phyloP scores from a whole-genome alignment of 169 alveolate genomes.

The Cyclospora cayetanensis region DNA sequence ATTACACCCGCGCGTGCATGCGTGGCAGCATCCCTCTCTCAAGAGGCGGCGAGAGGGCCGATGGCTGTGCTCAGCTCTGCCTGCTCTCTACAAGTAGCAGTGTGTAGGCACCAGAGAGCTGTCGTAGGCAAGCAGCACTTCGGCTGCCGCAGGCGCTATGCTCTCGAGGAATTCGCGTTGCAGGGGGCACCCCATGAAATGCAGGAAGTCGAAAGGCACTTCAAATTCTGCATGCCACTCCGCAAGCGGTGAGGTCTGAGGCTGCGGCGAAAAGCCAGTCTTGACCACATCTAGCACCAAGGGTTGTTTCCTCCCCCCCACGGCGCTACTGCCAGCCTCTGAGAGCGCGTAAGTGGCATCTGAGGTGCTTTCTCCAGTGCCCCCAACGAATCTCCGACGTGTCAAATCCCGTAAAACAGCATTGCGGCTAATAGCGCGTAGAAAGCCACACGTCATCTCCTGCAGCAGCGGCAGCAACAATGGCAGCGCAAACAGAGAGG shows the following conservation, averaged over 20 bases:
- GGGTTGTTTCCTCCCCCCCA: too few species aligned
- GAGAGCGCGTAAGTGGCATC: too few species aligned
- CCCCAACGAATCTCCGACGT: constrained; percentile 33
- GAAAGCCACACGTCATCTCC: constrained; percentile 19
- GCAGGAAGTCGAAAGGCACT: constrained; percentile 3
- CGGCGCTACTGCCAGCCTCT: too few species aligned
- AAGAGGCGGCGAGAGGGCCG: too few species aligned
- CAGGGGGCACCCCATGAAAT: not conserved
- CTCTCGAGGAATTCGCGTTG: not conserved
- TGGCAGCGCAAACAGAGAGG: not conserved
- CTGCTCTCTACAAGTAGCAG: too few species aligned
- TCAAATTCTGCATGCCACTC: not conserved
- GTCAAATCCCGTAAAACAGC: constrained; percentile 60
- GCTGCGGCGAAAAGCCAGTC: too few species aligned
- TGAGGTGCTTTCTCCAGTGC: too few species aligned
- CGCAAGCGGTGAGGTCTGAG: too few species aligned
- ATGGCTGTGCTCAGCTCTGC: too few species aligned
- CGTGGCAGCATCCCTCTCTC: too few species aligned
- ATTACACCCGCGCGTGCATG: too few species aligned
- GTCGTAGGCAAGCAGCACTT: constrained; percentile 29
- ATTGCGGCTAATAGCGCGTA: constrained; percentile 21
- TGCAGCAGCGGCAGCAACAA: not conserved
- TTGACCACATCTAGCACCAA: too few species aligned
- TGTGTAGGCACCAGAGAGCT: not conserved
- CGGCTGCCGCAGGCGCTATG: not conserved